Base-by-base conservation (phyloP, 768 basidiomycete species). In the Mycena rosella region DNA sequence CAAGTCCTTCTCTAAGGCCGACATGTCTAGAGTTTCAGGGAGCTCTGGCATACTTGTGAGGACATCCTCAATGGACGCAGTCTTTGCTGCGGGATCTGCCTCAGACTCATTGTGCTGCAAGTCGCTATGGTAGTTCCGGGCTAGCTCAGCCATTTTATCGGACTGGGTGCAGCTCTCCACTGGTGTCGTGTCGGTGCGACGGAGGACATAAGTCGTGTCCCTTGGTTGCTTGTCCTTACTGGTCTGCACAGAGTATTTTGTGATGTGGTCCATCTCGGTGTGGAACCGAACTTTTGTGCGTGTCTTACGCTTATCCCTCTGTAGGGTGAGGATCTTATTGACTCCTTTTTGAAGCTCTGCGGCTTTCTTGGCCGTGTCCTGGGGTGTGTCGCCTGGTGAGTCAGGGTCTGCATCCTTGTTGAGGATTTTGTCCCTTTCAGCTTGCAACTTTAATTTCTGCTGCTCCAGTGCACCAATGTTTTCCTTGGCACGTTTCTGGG, bases 111-210 rank as follows among this genome's bases (percentile, higher is more conserved):
- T 29, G 1, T 10, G 9, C 30, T 51, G 49, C 2, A 51, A 29
- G 49, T 53, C 52, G 22, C 36, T 32, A 10, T 53, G 52, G 52
- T 53, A 53, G 32, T 53, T 36, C 32, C 52, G 52, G n/a, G 52
- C 52, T 18, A 53, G 18, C 11, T 53, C 52, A 14, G 52, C 52
- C 52, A 53, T 53, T 17, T 53, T 29, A 34, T 53, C 52, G 11
- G 52, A 53, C 20, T 32, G 20, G 3, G 30, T 34, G 17, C 52
- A 29, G 49, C 49, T 30, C 9, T 15, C 17, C 7, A 15, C 15
- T 2, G 49, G 49, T 4, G 5, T 13, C 18, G 14, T 36, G 32
- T 53, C 52, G 15, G 52, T 34, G 2, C 52, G 32, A 7, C 52
- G 52, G 1, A 53, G 52, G 30, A 53, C 6, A 13, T 32, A 22